These are phyloP conservation scores for Aspergillus pseudoglaucus DNA, from an alignment of 2,329 filamentous ascomycete genomes.

Conservation along the genomic window DNA sequence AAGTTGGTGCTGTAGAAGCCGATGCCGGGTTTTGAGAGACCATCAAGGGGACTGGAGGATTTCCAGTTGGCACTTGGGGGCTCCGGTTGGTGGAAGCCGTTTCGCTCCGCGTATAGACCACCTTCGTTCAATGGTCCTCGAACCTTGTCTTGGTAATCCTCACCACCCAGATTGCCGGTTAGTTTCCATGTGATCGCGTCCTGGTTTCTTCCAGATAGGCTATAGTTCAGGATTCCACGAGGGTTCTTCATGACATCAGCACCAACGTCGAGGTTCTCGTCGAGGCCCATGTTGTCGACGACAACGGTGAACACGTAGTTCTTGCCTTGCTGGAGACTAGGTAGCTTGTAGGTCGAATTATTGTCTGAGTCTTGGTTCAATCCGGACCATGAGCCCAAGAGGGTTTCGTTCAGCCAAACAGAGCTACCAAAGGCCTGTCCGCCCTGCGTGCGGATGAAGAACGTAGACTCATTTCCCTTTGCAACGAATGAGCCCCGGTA, in stretches of 20 bases:
- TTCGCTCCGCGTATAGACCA: constrained; percentile 49
- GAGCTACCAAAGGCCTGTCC: constrained; percentile 62
- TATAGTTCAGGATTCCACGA: constrained; percentile 47
- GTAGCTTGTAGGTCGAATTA: constrained; percentile 53
- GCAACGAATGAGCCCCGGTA: constrained; percentile 66
- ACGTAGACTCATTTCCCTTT: constrained; percentile 50
- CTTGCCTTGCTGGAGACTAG: constrained; percentile 46
- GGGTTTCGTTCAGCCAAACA: constrained; percentile 58
- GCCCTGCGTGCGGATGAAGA: constrained; percentile 58
- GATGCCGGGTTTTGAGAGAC: constrained; percentile 43
- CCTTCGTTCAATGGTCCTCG: constrained; percentile 55
- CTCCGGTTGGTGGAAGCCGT: constrained; percentile 51
- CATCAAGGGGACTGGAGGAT: constrained; percentile 31
- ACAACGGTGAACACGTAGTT: constrained; percentile 61
- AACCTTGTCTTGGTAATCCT: constrained; percentile 46
- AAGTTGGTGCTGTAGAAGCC: constrained; percentile 49
- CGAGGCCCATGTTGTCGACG: constrained; percentile 66
- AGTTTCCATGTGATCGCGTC: constrained; percentile 47
- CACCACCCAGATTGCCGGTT: constrained; percentile 54
- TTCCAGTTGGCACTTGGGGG: constrained; percentile 34
- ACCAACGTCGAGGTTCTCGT: constrained; percentile 59
- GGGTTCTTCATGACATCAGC: constrained; percentile 53
- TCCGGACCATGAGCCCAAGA: constrained; percentile 60
- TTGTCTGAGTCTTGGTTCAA: constrained; percentile 43
- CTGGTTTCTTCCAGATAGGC: constrained; percentile 33